Percentiles rank a stretch among this genome's conserved stretches.
Evolutionary conservation across 352 stramenopile species (phyloP).

Genomic region (Globisporangium megalacanthum): DNA sequence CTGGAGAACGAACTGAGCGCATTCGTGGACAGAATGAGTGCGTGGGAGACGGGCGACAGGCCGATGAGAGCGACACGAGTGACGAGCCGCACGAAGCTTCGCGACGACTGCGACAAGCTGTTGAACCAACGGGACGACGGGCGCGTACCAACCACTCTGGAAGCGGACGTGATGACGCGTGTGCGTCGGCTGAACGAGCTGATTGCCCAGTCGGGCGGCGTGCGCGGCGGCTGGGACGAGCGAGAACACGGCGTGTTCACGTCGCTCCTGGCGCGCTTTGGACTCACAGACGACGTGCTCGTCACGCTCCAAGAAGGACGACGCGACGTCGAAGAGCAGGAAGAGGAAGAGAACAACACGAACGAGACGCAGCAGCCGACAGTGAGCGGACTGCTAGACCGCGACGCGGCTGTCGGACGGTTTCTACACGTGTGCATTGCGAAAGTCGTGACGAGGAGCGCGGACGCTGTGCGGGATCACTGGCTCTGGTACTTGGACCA

Average conservation of each 20-base stretch:
- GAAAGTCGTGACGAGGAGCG: slow-evolving; percentile 44
- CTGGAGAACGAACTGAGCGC: slow-evolving; percentile 42
- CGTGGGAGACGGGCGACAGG: slow-evolving; percentile 27
- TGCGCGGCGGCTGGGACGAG: slow-evolving; percentile 54
- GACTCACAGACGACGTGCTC: slow-evolving; percentile 39
- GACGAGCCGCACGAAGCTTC: too few species aligned
- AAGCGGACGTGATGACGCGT: slow-evolving; percentile 33
- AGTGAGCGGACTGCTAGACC: too few species aligned
- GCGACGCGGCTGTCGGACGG: slow-evolving; percentile 18
- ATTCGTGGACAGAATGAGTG: slow-evolving; percentile 38
- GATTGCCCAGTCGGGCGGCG: slow-evolving; percentile 46
- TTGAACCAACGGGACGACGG: too few species aligned
- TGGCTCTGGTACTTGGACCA: slow-evolving; percentile 66
- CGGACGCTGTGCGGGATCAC: slow-evolving; percentile 52
- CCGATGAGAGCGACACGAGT: background rate
- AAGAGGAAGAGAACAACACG: too few species aligned
- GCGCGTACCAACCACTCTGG: too few species aligned
- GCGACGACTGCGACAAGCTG: too few species aligned
- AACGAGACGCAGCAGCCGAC: background rate
- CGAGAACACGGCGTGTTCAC: slow-evolving; percentile 47
- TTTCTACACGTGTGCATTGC: slow-evolving; percentile 51
- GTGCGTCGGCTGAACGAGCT: slow-evolving; percentile 48
- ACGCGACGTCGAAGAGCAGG: background rate
- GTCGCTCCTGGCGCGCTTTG: slow-evolving; percentile 32
- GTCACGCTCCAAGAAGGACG: slow-evolving; percentile 13